Evolutionary conservation across 352 stramenopile genomes (phyloP).

Genomic region (Globisporangium alternatum): DNA sequence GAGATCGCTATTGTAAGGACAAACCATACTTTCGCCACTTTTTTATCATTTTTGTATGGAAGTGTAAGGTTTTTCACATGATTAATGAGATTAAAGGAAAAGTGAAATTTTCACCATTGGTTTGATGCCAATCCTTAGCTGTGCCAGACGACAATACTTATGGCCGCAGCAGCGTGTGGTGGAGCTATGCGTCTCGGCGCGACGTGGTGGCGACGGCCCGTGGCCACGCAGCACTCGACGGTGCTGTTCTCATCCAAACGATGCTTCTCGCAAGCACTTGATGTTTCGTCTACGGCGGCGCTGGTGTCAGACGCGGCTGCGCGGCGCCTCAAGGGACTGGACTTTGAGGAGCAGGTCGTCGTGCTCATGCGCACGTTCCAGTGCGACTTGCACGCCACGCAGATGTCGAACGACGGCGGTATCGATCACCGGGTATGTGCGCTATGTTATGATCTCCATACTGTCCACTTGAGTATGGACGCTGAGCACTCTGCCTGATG

Average conservation of each 20-base stretch:
- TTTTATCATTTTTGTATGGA: too few relatives aligned
- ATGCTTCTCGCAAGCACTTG: not conserved
- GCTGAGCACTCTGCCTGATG: not conserved
- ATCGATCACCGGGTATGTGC: constrained; percentile 58
- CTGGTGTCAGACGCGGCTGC: constrained; percentile 1
- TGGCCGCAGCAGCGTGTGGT: not conserved
- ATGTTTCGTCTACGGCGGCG: not conserved
- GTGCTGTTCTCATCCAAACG: not conserved
- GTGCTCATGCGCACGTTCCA: constrained; percentile 45
- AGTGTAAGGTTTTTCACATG: too few relatives aligned
- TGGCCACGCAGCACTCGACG: not conserved
- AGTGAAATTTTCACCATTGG: too few relatives aligned
- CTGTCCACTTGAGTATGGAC: not conserved
- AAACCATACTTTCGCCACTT: too few relatives aligned
- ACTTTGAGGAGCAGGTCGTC: constrained; percentile 62
- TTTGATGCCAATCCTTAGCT: too few relatives aligned
- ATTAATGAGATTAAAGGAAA: too few relatives aligned
- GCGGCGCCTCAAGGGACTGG: constrained; percentile 39
- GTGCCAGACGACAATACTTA: too few relatives aligned
- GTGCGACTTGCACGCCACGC: constrained; percentile 54
- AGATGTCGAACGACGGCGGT: constrained; percentile 64
- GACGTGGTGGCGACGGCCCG: not conserved
- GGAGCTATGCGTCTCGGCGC: not conserved
- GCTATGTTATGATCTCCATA: not conserved
- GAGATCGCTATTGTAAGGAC: too few relatives aligned